Evolutionary conservation across 1,284 basidiomycete species (phyloP), one percentile per base, ranked within the genome.

Genomic region (Sporisorium graminicola): DNA sequence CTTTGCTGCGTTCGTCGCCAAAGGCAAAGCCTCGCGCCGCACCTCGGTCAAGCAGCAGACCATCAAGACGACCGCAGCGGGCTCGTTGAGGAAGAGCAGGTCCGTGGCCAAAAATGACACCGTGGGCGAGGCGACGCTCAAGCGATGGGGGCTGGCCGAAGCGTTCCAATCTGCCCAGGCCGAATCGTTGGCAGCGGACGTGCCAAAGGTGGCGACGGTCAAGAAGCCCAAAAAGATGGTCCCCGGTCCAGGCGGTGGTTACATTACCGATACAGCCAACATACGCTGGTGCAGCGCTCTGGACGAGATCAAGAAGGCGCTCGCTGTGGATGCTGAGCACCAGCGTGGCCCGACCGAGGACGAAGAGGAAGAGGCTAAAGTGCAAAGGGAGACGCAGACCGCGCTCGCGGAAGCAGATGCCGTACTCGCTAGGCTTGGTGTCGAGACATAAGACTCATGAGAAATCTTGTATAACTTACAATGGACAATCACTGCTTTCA

Each of bases 261-360:
- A 79, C 40, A 82, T 82, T 50, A 81, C 80, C 16, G 77, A 81
- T 54, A 82, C 80, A 1, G 80, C 80, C 16, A 79, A 82, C 35
- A 26, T 71, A 24, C 53, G 80, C 20, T 82, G 80, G 80, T 79
- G 80, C 60, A 68, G 60, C 14, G 80, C 80, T 6, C 31, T 82
- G 46, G 72, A 77, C 24, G 80, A 82, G 64, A 82, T 82, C 64
- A 80, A 78, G 40, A 71, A 71, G 59, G 80, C 80, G 10, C 53
- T 82, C 3, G 70, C 70, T 1, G 58, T 35, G 2, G 62, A 68
- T 5, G 54, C 37, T 20, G 51, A 65, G 16, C 42, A 53, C 20
- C 57, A 60, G n/a, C 47, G 13, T 1, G 9, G n/a, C 26, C 49
- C 18, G 18, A 31, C 49, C 1, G 43, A 40, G 2, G 46, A 44